phyloP scores from a whole-genome alignment of 306 rosid species.

The Prunus salicina region DNA sequence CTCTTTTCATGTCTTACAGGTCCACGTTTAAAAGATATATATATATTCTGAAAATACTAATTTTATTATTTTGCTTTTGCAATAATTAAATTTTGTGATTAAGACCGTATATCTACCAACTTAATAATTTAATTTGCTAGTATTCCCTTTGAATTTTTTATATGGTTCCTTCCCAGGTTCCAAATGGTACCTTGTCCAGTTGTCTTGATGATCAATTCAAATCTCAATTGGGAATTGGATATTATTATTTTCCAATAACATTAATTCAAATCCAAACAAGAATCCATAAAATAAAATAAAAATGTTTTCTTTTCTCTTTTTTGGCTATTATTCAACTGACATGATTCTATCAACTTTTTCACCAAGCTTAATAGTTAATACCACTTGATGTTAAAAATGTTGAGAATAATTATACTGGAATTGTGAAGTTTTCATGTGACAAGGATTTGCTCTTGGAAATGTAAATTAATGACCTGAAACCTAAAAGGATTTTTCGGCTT shows the following conservation, averaged over 20 bases:
- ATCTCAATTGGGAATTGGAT: background rate
- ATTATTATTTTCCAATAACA: background rate
- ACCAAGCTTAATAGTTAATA: too few species aligned
- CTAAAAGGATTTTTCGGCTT: too few species aligned
- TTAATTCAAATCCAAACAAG: background rate
- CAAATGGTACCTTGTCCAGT: background rate
- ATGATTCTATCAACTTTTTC: too few species aligned
- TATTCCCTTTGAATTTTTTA: background rate
- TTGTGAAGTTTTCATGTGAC: too few species aligned
- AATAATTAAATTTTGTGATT: conserved; percentile 2
- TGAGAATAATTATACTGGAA: too few species aligned
- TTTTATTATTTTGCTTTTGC: background rate
- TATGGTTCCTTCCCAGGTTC: background rate
- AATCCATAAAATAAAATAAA: too few species aligned
- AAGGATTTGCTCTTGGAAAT: too few species aligned
- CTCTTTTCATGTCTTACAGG: background rate
- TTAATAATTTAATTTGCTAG: background rate
- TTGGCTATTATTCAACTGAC: too few species aligned
- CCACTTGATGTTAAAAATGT: too few species aligned
- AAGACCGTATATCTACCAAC: conserved; percentile 19
- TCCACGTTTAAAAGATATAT: conserved; percentile 2
- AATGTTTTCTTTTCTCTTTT: too few species aligned
- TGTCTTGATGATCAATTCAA: background rate
- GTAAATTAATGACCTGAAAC: too few species aligned
- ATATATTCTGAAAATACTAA: background rate